A percentile compares a stretch with the other conserved stretches of the same genome.
Evolutionary conservation across 2,329 filamentous ascomycete species (phyloP).

Genomic region (Rosellinia necatrix): DNA sequence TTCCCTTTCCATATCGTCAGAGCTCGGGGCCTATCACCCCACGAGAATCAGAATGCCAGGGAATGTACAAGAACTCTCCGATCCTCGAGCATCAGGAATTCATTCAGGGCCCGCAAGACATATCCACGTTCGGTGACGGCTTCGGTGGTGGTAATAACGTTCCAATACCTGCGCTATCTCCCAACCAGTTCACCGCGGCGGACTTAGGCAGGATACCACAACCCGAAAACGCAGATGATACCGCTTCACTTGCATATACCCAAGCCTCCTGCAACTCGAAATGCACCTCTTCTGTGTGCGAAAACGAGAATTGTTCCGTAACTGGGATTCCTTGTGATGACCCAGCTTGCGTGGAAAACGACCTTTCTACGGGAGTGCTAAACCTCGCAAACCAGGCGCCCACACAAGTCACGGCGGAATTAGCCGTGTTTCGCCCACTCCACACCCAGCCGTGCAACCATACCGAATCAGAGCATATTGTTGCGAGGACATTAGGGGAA

Average conservation of each 20-base stretch:
- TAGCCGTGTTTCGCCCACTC: background rate
- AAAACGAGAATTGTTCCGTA: conserved; percentile 37
- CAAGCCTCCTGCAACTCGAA: conserved; percentile 29
- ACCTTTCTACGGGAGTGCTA: conserved; percentile 5
- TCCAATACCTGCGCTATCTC: conserved; percentile 5
- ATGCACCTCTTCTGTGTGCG: conserved; percentile 37
- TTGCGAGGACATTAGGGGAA: conserved; percentile 37
- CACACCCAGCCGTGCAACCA: conserved; percentile 36
- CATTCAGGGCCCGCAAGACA: background rate
- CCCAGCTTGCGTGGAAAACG: conserved; percentile 33
- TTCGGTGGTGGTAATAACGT: conserved; percentile 7
- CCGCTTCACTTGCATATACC: conserved; percentile 30
- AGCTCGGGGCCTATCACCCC: conserved; percentile 10
- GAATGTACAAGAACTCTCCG: background rate
- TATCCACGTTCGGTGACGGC: conserved; percentile 1
- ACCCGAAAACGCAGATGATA: conserved; percentile 28
- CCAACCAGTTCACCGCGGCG: conserved; percentile 25
- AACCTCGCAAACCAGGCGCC: background rate
- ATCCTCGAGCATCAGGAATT: background rate
- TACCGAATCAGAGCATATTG: conserved; percentile 40
- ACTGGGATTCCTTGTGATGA: conserved; percentile 37
- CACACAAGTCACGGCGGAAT: background rate
- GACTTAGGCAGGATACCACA: conserved; percentile 25
- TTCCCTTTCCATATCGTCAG: conserved; percentile 17
- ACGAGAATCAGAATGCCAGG: background rate